These are phyloP conservation scores for Remersonia thermophila DNA, from an alignment of 2,329 filamentous ascomycete species.

Conservation along the genomic window DNA sequence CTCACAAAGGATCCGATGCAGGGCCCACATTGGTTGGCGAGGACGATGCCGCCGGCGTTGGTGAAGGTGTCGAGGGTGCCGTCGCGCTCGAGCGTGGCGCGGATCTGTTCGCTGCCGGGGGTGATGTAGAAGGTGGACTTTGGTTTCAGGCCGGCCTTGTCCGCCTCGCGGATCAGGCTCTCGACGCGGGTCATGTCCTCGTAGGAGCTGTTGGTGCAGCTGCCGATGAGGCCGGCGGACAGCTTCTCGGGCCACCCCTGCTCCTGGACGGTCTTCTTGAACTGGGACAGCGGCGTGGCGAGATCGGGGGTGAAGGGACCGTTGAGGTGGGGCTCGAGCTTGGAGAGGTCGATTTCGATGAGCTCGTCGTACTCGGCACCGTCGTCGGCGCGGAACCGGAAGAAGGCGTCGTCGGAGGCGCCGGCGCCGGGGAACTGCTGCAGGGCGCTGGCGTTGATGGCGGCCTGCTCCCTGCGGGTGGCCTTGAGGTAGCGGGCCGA, in stretches of 20 bases:
- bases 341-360: slow-evolving; percentile 80
- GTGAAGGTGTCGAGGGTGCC: slow-evolving; percentile 77
- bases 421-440: slow-evolving; percentile 38
- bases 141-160: slow-evolving; percentile 78
- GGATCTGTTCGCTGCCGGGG: slow-evolving; percentile 91
- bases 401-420: slow-evolving; percentile 36
- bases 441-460: slow-evolving; percentile 50
- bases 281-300: slow-evolving; percentile 81
- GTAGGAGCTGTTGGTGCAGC: slow-evolving; percentile 98
- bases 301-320: slow-evolving; percentile 94
- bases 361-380: slow-evolving; percentile 81
- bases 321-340: slow-evolving; percentile 91
- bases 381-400: slow-evolving; percentile 63
- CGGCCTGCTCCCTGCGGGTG: slow-evolving; percentile 65
- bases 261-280: slow-evolving; percentile 70
- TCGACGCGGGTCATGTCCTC: slow-evolving; percentile 97
- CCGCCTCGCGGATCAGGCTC: slow-evolving; percentile 82
- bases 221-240: slow-evolving; percentile 87
- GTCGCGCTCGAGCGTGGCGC: slow-evolving; percentile 83
- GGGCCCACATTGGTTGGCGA: slow-evolving; percentile 90
- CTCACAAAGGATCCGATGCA: slow-evolving; percentile 95
- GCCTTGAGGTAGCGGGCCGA: slow-evolving; percentile 78
- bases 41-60: slow-evolving; percentile 72
- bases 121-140: slow-evolving; percentile 91
- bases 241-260: slow-evolving; percentile 87